Percentiles rank a stretch among this genome's conserved stretches.
Evolutionary conservation across 2,329 filamentous ascomycete species (phyloP).

Genomic region (Xylariaceae sp.): DNA sequence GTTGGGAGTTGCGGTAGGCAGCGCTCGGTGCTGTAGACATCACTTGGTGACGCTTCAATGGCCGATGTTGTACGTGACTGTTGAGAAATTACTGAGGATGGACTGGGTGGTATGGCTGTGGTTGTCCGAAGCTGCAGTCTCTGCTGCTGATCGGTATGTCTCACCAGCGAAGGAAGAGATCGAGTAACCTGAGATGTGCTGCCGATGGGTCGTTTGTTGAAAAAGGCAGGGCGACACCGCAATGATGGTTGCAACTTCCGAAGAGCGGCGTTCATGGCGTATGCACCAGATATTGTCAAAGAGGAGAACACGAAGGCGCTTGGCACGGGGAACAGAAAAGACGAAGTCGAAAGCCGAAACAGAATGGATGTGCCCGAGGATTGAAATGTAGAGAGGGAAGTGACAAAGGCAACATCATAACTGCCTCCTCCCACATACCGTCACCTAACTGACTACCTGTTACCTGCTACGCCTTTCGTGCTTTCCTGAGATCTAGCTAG

Average conservation of each 20-base stretch:
- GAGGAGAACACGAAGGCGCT: too few relatives aligned
- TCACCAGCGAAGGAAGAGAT: constrained; percentile 1
- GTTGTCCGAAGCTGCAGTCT: background rate
- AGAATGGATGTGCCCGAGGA: too few relatives aligned
- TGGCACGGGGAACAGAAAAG: background rate
- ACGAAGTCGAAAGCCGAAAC: background rate
- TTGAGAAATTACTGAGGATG: background rate
- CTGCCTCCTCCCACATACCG: too few relatives aligned
- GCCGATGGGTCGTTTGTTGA: constrained; percentile 1
- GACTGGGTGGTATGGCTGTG: background rate
- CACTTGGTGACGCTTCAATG: background rate
- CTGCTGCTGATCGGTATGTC: background rate
- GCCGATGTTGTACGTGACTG: background rate
- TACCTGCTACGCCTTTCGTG: too few relatives aligned
- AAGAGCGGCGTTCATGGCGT: constrained; percentile 3
- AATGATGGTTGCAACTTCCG: constrained; percentile 1
- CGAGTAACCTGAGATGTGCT: background rate
- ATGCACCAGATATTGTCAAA: background rate
- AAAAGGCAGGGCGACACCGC: background rate
- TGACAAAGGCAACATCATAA: too few relatives aligned
- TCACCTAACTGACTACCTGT: too few relatives aligned
- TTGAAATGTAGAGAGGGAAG: too few relatives aligned
- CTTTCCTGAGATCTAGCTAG: too few relatives aligned
- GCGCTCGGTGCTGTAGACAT: background rate
- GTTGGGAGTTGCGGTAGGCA: constrained; percentile 5